These are phyloP conservation scores for Leucaena leucocephala DNA, from an alignment of 306 rosid genomes.

Conservation along the genomic window DNA sequence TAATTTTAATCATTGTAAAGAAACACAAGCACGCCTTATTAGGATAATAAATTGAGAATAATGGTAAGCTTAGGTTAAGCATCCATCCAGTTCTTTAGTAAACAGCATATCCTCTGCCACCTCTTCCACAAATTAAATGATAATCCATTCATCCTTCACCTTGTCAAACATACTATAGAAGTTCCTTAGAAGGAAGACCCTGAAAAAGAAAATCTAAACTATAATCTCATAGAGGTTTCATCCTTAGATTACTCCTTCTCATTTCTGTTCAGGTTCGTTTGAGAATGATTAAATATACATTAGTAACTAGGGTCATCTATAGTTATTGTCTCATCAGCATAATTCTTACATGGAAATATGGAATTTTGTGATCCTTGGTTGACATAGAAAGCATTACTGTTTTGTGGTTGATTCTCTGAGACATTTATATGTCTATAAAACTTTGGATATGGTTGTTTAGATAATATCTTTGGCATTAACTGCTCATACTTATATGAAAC, in stretches of 20 bases:
- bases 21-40: slow-evolving; percentile 1
- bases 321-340: slow-evolving; percentile 14
- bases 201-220: not conserved
- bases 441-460: slow-evolving; percentile 14
- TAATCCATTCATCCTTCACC: not conserved
- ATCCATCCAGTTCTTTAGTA: slow-evolving; percentile 18
- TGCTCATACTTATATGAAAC: slow-evolving; percentile 2
- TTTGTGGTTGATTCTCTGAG: not conserved
- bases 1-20: slow-evolving; percentile 1
- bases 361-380: slow-evolving; percentile 19
- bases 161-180: slow-evolving; percentile 11
- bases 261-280: slow-evolving; percentile 11
- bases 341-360: slow-evolving; percentile 12
- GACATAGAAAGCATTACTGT: slow-evolving; percentile 23
- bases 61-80: slow-evolving; percentile 6
- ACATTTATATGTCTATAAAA: not conserved
- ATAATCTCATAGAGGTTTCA: not conserved
- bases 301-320: slow-evolving; percentile 5
- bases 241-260: slow-evolving; percentile 24
- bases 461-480: slow-evolving; percentile 4
- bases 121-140: not conserved
- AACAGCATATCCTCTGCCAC: slow-evolving; percentile 4
- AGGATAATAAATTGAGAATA: slow-evolving; percentile 26
- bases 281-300: not conserved
- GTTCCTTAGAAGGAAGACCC: not conserved